Evolutionary conservation across 768 basidiomycete genomes (phyloP).

Genomic region (Tephrocybe sp.): DNA sequence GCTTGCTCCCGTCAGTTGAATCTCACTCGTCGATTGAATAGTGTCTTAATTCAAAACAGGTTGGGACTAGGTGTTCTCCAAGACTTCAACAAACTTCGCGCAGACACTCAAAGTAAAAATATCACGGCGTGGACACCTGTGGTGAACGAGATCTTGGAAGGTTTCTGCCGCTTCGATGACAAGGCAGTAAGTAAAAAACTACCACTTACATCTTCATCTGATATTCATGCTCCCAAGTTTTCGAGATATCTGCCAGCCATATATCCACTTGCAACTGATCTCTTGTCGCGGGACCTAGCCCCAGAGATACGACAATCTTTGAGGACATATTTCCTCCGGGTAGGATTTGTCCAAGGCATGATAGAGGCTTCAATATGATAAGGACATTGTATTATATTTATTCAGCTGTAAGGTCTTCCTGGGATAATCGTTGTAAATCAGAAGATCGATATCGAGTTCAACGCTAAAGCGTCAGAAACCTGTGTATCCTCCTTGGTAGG

Average conservation of each 20-base stretch:
- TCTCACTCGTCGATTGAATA: not conserved
- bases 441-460: not conserved
- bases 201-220: not conserved
- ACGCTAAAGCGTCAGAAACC: conserved; percentile 34
- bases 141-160: conserved; percentile 89
- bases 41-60: conserved; percentile 36
- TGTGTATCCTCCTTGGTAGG: conserved; percentile 37
- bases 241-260: conserved; percentile 82
- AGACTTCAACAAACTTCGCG: conserved; percentile 86
- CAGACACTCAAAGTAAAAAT: conserved; percentile 92
- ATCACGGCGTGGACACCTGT: conserved; percentile 99
- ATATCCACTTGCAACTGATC: conserved; percentile 86
- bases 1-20: conserved; percentile 62
- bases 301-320: conserved; percentile 81
- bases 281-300: conserved; percentile 79
- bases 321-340: conserved; percentile 75
- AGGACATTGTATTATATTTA: conserved; percentile 26
- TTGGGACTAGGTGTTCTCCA: conserved; percentile 84
- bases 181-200: conserved; percentile 65
- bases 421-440: conserved; percentile 27
- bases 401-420: conserved; percentile 32
- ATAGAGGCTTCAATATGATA: conserved; percentile 54
- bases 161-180: conserved; percentile 86
- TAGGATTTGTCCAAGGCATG: conserved; percentile 71
- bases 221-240: conserved; percentile 56